These are phyloP conservation scores for Monosporozyma unispora DNA, from an alignment of 805 yeast genomes.

Conservation along the genomic window DNA sequence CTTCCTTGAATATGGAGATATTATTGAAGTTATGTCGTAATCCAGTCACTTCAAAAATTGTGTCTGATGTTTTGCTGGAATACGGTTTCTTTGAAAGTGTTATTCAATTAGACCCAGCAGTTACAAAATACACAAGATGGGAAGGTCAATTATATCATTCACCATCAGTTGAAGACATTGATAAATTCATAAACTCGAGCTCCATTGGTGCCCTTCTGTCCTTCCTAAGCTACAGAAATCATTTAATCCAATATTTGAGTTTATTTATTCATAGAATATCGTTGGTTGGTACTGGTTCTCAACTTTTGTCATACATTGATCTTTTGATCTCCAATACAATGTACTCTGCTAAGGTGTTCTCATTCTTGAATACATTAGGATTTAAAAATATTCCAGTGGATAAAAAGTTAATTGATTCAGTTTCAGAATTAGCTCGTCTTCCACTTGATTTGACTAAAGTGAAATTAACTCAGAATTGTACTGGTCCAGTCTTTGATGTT, in stretches of 20 bases:
- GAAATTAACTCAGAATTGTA: slow-evolving; percentile 19
- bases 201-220: slow-evolving; percentile 47
- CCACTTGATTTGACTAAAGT: slow-evolving; percentile 22
- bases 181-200: slow-evolving; percentile 21
- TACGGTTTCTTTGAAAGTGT: slow-evolving; percentile 43
- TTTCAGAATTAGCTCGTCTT: slow-evolving; percentile 29
- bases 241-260: slow-evolving; percentile 55
- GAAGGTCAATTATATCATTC: slow-evolving; percentile 34
- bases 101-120: slow-evolving; percentile 44
- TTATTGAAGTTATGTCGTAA: slow-evolving; percentile 53
- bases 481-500: slow-evolving; percentile 35
- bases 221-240: slow-evolving; percentile 53
- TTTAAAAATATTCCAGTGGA: slow-evolving; percentile 38
- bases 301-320: slow-evolving; percentile 36
- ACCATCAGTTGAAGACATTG: slow-evolving; percentile 31
- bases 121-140: slow-evolving; percentile 52
- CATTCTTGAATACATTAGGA: slow-evolving; percentile 63
- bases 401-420: slow-evolving; percentile 14
- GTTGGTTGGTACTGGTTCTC: slow-evolving; percentile 45
- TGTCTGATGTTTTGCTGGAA: slow-evolving; percentile 47
- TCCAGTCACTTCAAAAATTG: slow-evolving; percentile 41
- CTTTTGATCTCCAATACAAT: slow-evolving; percentile 43
- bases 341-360: slow-evolving; percentile 59
- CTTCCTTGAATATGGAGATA: slow-evolving; percentile 51
- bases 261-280: slow-evolving; percentile 55